A percentile compares a stretch with the other conserved stretches of the same genome.
Conservation (phyloP, 169 alveolate species). For the Theileria equi region DNA sequence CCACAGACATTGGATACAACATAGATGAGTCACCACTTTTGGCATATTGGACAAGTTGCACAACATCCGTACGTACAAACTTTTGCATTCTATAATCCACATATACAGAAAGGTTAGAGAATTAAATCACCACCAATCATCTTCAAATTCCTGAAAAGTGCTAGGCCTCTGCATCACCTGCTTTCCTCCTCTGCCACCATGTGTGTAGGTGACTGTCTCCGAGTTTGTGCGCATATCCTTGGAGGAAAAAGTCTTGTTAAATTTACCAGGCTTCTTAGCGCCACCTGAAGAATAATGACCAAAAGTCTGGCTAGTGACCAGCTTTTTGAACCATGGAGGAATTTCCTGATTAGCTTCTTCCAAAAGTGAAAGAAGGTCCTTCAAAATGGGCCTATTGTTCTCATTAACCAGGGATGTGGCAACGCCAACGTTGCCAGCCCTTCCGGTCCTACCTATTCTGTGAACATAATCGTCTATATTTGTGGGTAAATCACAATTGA, state of each 20-base stretch:
- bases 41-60: no score
- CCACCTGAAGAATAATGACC: slow-evolving; percentile 4
- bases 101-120: no score
- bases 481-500: slow-evolving; percentile 93
- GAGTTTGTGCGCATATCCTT: slow-evolving; percentile 46
- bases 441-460: slow-evolving; percentile 96
- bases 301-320: slow-evolving; percentile 53
- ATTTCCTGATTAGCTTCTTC: slow-evolving; percentile 75
- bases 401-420: slow-evolving; percentile 94
- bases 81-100: not conserved
- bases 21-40: no score
- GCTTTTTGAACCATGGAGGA: slow-evolving; percentile 73
- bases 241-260: slow-evolving; percentile 13
- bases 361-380: slow-evolving; percentile 77
- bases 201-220: slow-evolving; percentile 45
- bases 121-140: slow-evolving; percentile 70
- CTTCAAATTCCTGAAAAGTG: slow-evolving; percentile 58
- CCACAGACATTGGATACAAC: no score
- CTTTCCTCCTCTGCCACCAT: slow-evolving; percentile 16
- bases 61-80: no score
- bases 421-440: slow-evolving; percentile 97
- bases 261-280: slow-evolving; percentile 30
- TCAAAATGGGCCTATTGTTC: slow-evolving; percentile 81
- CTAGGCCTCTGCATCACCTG: slow-evolving; percentile 11
- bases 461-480: slow-evolving; percentile 93